These are phyloP conservation scores for Wilcoxina mikolae DNA, from an alignment of 495 filamentous ascomycete species.

Conservation along the genomic window DNA sequence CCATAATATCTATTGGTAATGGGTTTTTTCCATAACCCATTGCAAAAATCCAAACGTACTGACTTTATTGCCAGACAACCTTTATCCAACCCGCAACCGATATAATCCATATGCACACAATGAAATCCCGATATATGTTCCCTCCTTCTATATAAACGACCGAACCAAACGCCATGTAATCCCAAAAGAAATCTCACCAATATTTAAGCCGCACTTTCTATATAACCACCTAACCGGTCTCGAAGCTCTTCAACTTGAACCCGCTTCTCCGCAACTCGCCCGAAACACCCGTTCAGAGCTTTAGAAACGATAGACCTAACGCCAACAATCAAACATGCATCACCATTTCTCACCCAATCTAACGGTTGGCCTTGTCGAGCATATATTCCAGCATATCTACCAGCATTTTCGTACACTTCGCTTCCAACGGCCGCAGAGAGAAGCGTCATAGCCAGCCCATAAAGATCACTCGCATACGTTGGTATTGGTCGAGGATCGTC, in stretches of 20 bases:
- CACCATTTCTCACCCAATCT: conserved; percentile 23
- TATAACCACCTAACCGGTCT: conserved; percentile 10
- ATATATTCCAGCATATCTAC: conserved; percentile 21
- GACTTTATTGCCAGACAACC: too few relatives aligned
- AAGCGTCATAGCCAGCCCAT: conserved; percentile 20
- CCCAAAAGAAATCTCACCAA: too few relatives aligned
- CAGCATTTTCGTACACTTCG: conserved; percentile 23
- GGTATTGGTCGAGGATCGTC: conserved; percentile 11
- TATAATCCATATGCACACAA: too few relatives aligned
- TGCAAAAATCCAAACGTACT: too few relatives aligned
- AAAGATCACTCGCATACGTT: conserved; percentile 22
- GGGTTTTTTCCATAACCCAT: too few relatives aligned
- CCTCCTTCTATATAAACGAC: too few relatives aligned
- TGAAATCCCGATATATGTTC: too few relatives aligned
- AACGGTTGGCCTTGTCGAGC: conserved; percentile 23
- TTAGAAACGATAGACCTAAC: conserved; percentile 11
- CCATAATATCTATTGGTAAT: too few relatives aligned
- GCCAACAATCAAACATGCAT: conserved; percentile 14
- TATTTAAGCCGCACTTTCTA: not conserved
- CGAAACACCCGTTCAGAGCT: conserved; percentile 25
- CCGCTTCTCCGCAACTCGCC: conserved; percentile 18
- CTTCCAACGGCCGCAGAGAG: conserved; percentile 23
- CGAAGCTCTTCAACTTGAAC: conserved; percentile 16
- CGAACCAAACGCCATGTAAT: too few relatives aligned
- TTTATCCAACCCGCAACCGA: too few relatives aligned